Base-by-base conservation (phyloP, 2,329 filamentous ascomycete species). In the Stenocarpella maydis region DNA sequence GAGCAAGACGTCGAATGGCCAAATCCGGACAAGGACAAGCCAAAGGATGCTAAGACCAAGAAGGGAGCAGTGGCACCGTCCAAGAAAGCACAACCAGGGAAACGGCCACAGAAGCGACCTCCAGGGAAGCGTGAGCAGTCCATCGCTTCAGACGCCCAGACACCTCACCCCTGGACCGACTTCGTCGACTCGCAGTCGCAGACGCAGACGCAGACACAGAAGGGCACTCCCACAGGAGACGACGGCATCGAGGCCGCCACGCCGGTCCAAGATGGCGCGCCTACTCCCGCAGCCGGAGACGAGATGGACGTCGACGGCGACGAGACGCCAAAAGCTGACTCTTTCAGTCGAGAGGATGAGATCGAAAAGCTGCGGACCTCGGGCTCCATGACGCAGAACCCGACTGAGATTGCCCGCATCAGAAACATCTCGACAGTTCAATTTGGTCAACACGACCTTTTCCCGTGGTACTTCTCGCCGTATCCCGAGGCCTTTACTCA, bases 391-490 rank as follows among this genome's bases (percentile, higher is more conserved):
- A 99, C 97, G 14, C 97, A 99, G 78, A 98, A 98, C 74, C 96
- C 97, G 69, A 94, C 95, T 15, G 97, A 99, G 78, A 94, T 99
- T 71, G 95, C 95, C 28, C 92, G 97, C 65, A 97, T 99, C 67
- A 91, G 96, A 76, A 99, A 99, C 78, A 90, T 99, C 73, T 93
- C 93, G 67, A 95, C 92, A 74, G 91, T 99, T 4, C 95, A 98
- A 78, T 98, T 99, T 85, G 97, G 96, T 53, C 90, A 91, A 74
- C 92, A 90, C 78, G 94, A 98, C 76, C 88, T 99, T 52, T 97
- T 97, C 78, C 96, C 96, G 0, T 99, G 96, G 96, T 99, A 99
- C 80, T 99, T 99, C 82, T 97, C 94, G 6, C 96, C 96, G 0
- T 99, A 99, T 76, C 96, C 96, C 0, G 92, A 97, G 77, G 86